Conservation (phyloP, 805 yeast species). For the Candida gorgasii region DNA sequence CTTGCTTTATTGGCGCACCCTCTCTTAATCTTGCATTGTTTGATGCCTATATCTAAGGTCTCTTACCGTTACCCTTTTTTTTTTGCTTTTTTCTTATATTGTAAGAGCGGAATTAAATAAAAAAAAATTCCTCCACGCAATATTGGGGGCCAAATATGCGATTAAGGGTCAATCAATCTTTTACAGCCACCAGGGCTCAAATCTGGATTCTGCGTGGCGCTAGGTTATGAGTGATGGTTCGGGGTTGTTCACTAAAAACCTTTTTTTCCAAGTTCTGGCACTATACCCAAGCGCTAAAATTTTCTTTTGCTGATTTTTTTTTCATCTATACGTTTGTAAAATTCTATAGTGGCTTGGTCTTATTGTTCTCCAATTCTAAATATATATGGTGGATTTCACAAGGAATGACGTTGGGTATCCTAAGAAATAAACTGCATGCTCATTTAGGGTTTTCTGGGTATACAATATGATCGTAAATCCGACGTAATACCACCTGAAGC, state of each 20-base stretch:
- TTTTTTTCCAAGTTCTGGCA: too few relatives aligned
- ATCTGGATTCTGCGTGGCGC: conserved; percentile 4
- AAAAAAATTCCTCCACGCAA: neutral
- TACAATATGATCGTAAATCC: neutral
- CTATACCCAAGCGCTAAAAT: too few relatives aligned
- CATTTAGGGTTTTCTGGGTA: neutral
- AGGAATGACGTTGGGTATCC: too few relatives aligned
- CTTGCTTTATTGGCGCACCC: neutral
- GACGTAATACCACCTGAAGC: neutral
- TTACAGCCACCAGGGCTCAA: conserved; percentile 1
- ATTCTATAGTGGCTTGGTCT: neutral
- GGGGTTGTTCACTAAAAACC: conserved; percentile 2
- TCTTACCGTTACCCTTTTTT: conserved; percentile 1
- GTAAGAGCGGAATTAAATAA: neutral
- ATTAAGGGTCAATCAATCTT: conserved; percentile 6
- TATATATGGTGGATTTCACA: neutral
- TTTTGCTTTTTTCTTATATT: neutral
- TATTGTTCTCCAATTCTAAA: neutral
- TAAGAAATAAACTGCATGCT: neutral
- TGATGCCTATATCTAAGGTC: neutral
- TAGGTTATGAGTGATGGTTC: conserved; percentile 4
- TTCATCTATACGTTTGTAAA: neutral
- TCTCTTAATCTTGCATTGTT: neutral
- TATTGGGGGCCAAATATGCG: neutral
- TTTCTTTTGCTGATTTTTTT: neutral